These are phyloP conservation scores for Wallacemonas sp. DNA, from an alignment of 208 protist species.

Conservation along the genomic window DNA sequence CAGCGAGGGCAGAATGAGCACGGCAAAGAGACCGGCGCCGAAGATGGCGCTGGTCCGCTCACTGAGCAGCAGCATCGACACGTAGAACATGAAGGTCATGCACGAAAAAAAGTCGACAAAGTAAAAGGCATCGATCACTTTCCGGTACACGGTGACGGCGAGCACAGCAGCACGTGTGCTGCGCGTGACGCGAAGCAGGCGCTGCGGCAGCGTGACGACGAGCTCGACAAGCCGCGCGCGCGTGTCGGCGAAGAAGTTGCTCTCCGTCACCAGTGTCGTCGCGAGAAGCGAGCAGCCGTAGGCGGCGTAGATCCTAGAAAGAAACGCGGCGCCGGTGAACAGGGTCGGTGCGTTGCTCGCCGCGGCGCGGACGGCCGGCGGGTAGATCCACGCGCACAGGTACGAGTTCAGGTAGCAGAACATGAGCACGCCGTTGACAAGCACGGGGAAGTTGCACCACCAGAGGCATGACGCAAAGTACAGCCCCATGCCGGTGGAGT, in stretches of 20 bases:
- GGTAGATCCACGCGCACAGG: conserved; percentile 15
- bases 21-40: conserved; percentile 28
- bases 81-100: conserved; percentile 47
- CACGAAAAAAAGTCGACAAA: conserved; percentile 62
- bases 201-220: conserved; percentile 26
- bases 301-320: conserved; percentile 11
- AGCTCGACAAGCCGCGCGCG: conserved; percentile 24
- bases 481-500: background rate
- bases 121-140: conserved; percentile 40
- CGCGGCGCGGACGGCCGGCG: background rate
- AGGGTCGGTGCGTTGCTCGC: too few relatives aligned
- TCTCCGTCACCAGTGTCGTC: conserved; percentile 38
- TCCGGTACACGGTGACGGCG: background rate
- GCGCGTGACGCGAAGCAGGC: conserved; percentile 21
- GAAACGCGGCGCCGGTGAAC: background rate
- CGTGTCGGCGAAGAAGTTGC: conserved; percentile 24
- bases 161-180: conserved; percentile 1
- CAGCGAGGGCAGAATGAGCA: conserved; percentile 27
- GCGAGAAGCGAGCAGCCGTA: conserved; percentile 42
- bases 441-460: conserved; percentile 14
- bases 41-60: conserved; percentile 26
- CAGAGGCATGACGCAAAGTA: conserved; percentile 16
- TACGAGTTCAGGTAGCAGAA: conserved; percentile 11
- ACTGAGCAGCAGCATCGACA: conserved; percentile 43
- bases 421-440: conserved; percentile 7